These are phyloP conservation scores for Entomortierella lignicola DNA, from an alignment of 192 early-diverging fungal genomes.

Conservation along the genomic window DNA sequence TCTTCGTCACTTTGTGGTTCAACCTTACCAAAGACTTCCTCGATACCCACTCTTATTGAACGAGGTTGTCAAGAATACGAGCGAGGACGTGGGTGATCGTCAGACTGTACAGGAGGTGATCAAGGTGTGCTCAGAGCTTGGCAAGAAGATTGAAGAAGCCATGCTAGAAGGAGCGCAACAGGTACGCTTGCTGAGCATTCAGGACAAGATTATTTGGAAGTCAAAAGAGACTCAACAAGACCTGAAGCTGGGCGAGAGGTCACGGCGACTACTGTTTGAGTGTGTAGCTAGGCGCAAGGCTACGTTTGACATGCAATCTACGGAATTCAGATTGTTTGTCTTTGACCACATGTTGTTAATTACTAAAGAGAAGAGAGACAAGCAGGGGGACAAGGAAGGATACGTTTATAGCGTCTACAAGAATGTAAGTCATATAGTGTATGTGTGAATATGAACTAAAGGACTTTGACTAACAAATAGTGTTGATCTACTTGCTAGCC, in stretches of 20 bases:
- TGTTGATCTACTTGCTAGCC: slow-evolving; percentile 59
- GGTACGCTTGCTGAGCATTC: slow-evolving; percentile 19
- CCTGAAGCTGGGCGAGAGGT: slow-evolving; percentile 73
- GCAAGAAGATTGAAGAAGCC: slow-evolving; percentile 80
- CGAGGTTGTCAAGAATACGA: slow-evolving; percentile 75
- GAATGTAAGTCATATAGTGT: slow-evolving; percentile 1
- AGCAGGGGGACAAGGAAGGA: slow-evolving; percentile 63
- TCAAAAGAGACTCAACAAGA: slow-evolving; percentile 61
- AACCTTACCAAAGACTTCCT: slow-evolving; percentile 80
- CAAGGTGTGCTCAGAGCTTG: slow-evolving; percentile 70
- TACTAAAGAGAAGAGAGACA: slow-evolving; percentile 70
- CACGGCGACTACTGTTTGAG: slow-evolving; percentile 76
- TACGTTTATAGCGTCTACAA: slow-evolving; percentile 56
- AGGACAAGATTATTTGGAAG: slow-evolving; percentile 32
- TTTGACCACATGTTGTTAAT: slow-evolving; percentile 89
- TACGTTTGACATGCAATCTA: slow-evolving; percentile 61
- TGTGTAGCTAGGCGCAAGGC: slow-evolving; percentile 74
- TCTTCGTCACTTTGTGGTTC: slow-evolving; percentile 50
- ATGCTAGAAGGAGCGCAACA: slow-evolving; percentile 54
- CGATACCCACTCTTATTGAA: slow-evolving; percentile 82
- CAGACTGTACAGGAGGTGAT: slow-evolving; percentile 74
- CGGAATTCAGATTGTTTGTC: slow-evolving; percentile 80
- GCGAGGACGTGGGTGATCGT: slow-evolving; percentile 74
- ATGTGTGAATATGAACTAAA: neutral
- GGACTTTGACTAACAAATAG: neutral